phyloP scores from a whole-genome alignment of 192 early-diverging fungal genomes.

The Linnemannia schmuckeri region DNA sequence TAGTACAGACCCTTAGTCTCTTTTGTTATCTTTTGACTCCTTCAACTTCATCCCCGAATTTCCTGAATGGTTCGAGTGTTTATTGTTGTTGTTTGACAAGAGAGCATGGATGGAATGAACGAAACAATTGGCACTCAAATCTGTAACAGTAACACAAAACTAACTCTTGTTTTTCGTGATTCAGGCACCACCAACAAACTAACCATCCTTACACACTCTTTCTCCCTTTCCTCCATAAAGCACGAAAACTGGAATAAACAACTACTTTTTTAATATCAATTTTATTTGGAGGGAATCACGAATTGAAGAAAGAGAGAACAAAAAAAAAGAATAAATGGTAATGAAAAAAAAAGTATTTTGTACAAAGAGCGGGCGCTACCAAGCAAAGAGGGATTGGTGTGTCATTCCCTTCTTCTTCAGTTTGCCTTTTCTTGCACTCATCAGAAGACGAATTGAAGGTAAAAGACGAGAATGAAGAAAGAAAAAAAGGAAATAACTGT shows the following conservation, averaged over 20 bases:
- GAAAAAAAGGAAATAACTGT: not conserved
- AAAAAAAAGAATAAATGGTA: not conserved
- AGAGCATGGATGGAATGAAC: not conserved
- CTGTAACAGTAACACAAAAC: not conserved
- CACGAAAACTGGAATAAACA: too few species aligned
- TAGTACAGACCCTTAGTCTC: too few species aligned
- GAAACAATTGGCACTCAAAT: not conserved
- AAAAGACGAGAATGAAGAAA: not conserved
- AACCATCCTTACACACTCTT: too few species aligned
- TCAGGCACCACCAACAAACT: not conserved
- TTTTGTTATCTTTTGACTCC: too few species aligned
- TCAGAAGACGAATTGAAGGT: not conserved
- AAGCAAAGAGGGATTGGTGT: not conserved
- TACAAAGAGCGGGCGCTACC: constrained; percentile 14
- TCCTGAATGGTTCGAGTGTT: not conserved
- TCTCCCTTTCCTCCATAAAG: too few species aligned
- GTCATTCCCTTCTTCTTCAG: not conserved
- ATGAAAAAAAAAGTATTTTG: constrained; percentile 8
- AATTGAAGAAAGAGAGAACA: not conserved
- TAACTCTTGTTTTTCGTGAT: not conserved
- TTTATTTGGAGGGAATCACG: too few species aligned
- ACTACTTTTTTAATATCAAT: too few species aligned
- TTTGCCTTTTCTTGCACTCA: too few species aligned
- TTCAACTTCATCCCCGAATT: too few species aligned
- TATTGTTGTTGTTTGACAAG: not conserved